Evolutionary conservation across 2,329 filamentous ascomycete species (phyloP).

Genomic region (Arachnomyces sp.): DNA sequence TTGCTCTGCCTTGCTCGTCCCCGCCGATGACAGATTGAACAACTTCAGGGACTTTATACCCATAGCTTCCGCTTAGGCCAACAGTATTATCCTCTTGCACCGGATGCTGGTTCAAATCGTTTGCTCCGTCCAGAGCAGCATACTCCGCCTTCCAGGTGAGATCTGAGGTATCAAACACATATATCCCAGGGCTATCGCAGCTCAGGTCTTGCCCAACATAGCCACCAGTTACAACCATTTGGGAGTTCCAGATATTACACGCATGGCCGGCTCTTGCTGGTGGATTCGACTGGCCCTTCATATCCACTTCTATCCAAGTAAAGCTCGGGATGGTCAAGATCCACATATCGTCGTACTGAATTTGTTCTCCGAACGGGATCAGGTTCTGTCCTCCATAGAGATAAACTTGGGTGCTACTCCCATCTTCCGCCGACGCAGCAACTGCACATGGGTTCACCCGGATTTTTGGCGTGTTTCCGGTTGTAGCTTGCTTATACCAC

Average conservation of each 20-base stretch:
- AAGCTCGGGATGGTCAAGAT: slow-evolving; percentile 73
- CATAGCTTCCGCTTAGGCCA: slow-evolving; percentile 52
- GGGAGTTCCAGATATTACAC: slow-evolving; percentile 70
- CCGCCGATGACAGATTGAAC: slow-evolving; percentile 64
- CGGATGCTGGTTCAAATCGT: slow-evolving; percentile 45
- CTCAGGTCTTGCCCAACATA: slow-evolving; percentile 53
- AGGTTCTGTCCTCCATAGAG: slow-evolving; percentile 72
- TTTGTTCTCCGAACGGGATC: slow-evolving; percentile 51
- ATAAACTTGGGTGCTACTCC: slow-evolving; percentile 69
- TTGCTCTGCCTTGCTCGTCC: slow-evolving; percentile 59
- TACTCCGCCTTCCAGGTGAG: slow-evolving; percentile 64
- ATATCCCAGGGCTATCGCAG: slow-evolving; percentile 63
- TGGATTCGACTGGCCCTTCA: slow-evolving; percentile 39
- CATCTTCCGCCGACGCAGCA: slow-evolving; percentile 63
- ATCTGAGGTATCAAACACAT: slow-evolving; percentile 68
- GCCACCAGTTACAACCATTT: slow-evolving; percentile 73
- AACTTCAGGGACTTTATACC: slow-evolving; percentile 62
- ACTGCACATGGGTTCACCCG: slow-evolving; percentile 64
- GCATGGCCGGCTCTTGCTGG: slow-evolving; percentile 63
- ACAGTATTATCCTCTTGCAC: slow-evolving; percentile 47
- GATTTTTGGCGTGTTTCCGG: slow-evolving; percentile 50
- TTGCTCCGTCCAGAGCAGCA: slow-evolving; percentile 52
- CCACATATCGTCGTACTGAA: slow-evolving; percentile 67
- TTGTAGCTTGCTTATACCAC: slow-evolving; percentile 69
- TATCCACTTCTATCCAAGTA: slow-evolving; percentile 65